Conservation (phyloP, 139 green algal species). For the Chlamydomonas sp. region DNA sequence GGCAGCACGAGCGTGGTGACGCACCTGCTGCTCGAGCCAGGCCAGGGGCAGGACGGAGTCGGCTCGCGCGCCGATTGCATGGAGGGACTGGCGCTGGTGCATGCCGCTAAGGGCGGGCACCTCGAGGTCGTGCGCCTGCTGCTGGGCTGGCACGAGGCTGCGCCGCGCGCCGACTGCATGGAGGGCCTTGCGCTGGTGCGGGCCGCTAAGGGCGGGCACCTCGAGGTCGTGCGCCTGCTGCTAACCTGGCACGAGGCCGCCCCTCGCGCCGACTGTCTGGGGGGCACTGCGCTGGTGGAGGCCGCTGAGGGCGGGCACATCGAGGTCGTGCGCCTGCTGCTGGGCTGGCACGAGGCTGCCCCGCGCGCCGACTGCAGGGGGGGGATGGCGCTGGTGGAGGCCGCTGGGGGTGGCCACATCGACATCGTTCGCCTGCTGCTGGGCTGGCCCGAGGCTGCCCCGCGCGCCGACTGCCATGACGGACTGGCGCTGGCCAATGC, state of each 20-base stretch:
- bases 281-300: not conserved
- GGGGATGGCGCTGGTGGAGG: not conserved
- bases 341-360: not conserved
- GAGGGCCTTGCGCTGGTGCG: not conserved
- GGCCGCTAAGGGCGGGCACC: not conserved
- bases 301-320: not conserved
- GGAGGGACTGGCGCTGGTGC: not conserved
- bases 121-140: slow-evolving; percentile 1
- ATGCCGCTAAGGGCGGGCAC: not conserved
- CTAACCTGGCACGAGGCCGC: not conserved
- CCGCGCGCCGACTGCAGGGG: slow-evolving; percentile 1
- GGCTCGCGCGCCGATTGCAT: too few species aligned
- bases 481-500: not conserved
- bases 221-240: not conserved
- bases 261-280: not conserved
- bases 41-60: too few species aligned
- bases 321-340: slow-evolving; percentile 1
- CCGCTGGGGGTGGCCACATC: not conserved
- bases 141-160: not conserved
- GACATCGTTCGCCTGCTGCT: not conserved
- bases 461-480: not conserved
- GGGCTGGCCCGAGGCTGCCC: not conserved
- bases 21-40: too few species aligned
- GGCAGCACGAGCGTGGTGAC: too few species aligned
- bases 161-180: not conserved